Evolutionary conservation across 2,329 filamentous ascomycete species (phyloP).

Genomic region (Macrophomina pseudophaseolina): DNA sequence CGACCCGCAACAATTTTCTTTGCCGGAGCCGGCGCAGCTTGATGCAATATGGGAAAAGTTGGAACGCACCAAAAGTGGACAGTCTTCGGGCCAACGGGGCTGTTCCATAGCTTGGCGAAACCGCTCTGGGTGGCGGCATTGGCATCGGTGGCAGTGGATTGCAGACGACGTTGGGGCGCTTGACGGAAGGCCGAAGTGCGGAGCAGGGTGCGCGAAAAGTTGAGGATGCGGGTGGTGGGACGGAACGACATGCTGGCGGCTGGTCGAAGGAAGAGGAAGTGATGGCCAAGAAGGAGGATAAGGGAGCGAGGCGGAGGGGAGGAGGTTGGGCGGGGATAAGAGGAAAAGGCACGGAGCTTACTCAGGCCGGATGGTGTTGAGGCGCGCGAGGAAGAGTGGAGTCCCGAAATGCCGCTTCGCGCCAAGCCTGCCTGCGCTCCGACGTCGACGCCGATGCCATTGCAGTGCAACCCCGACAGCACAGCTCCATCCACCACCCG

Average conservation of each 20-base stretch:
- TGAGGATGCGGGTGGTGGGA: constrained; percentile 62
- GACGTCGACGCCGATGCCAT: constrained; percentile 15
- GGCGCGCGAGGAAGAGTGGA: constrained; percentile 23
- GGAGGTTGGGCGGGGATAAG: constrained; percentile 15
- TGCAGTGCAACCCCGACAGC: neutral
- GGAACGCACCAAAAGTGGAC: constrained; percentile 90
- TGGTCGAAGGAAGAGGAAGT: constrained; percentile 14
- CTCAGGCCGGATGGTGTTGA: constrained; percentile 32
- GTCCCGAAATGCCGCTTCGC: constrained; percentile 18
- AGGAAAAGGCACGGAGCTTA: constrained; percentile 45
- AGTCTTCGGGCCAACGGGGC: constrained; percentile 65
- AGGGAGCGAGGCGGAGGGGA: constrained; percentile 47
- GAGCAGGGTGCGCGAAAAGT: constrained; percentile 54
- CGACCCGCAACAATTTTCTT: constrained; percentile 8
- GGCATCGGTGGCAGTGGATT: constrained; percentile 66
- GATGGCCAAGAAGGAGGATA: neutral
- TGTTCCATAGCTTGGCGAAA: constrained; percentile 72
- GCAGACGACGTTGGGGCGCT: constrained; percentile 67
- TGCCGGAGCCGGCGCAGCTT: neutral
- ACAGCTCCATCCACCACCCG: neutral
- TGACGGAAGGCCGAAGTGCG: constrained; percentile 49
- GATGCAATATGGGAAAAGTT: neutral
- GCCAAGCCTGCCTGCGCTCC: constrained; percentile 20
- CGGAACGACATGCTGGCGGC: constrained; percentile 57
- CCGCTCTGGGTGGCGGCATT: constrained; percentile 49